These are phyloP conservation scores for Penicillium psychrosexuale DNA, from an alignment of 2,329 filamentous ascomycete species.

Conservation along the genomic window DNA sequence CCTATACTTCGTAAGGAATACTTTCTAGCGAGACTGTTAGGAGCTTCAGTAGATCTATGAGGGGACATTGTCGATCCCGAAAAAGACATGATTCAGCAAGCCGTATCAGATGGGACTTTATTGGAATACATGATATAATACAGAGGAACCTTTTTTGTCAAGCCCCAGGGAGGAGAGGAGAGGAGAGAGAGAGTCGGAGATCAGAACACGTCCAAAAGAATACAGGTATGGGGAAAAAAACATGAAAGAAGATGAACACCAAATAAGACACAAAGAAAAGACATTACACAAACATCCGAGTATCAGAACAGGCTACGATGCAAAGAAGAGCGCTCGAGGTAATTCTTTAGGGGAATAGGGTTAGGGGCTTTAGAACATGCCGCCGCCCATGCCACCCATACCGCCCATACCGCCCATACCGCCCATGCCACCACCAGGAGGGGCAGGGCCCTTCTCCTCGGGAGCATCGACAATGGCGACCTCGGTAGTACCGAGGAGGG, in stretches of 20 bases:
- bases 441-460: slow-evolving; percentile 76
- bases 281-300: slow-evolving; percentile 27
- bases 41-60: not conserved
- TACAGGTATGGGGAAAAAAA: slow-evolving; percentile 22
- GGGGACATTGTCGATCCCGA: slow-evolving; percentile 1
- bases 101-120: slow-evolving; percentile 8
- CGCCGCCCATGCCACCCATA: slow-evolving; percentile 61
- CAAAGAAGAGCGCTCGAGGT: slow-evolving; percentile 33
- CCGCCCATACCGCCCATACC: slow-evolving; percentile 58
- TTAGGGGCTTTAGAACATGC: slow-evolving; percentile 58
- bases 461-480: slow-evolving; percentile 95
- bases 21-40: not conserved
- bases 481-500: slow-evolving; percentile 94
- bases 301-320: slow-evolving; percentile 33
- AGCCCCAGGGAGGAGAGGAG: slow-evolving; percentile 20
- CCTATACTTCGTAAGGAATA: no score
- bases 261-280: slow-evolving; percentile 21
- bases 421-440: slow-evolving; percentile 48
- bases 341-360: slow-evolving; percentile 16
- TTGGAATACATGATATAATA: slow-evolving; percentile 25
- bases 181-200: not conserved
- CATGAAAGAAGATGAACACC: slow-evolving; percentile 18
- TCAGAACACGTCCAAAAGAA: slow-evolving; percentile 16
- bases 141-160: slow-evolving; percentile 19
- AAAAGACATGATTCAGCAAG: not conserved